Evolutionary conservation across 2,329 filamentous ascomycete genomes (phyloP).

Genomic region (Aspergillus transmontanensis): DNA sequence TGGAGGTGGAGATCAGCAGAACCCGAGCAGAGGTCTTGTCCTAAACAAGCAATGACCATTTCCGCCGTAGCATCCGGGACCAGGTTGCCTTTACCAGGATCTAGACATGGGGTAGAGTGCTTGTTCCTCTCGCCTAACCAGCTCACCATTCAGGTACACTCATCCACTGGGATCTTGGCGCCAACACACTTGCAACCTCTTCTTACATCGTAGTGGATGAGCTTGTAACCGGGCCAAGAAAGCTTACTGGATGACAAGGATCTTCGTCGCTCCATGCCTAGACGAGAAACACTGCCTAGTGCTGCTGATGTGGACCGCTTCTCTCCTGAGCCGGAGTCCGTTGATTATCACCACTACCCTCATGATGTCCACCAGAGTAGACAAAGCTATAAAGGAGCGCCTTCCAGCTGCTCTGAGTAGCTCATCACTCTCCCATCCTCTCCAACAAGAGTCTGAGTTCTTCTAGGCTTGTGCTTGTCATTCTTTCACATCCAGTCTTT

Average conservation of each 20-base stretch:
- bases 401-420: constrained; percentile 13
- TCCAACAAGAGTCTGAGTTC: constrained; percentile 14
- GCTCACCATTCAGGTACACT: neutral
- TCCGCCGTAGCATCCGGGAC: constrained; percentile 11
- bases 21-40: constrained; percentile 11
- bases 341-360: neutral
- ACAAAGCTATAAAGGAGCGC: constrained; percentile 29
- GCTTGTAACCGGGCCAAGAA: constrained; percentile 4
- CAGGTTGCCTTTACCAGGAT: neutral
- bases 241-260: constrained; percentile 7
- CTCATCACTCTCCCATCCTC: constrained; percentile 18
- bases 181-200: neutral
- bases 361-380: neutral
- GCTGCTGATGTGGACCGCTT: constrained; percentile 2
- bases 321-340: constrained; percentile 13
- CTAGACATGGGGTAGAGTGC: constrained; percentile 1
- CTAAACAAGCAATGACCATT: constrained; percentile 18
- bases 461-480: constrained; percentile 2
- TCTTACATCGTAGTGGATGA: neutral
- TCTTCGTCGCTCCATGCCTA: constrained; percentile 15
- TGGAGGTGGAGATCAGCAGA: neutral
- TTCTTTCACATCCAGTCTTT: constrained; percentile 16
- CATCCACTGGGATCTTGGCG: constrained; percentile 1
- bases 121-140: neutral
- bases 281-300: constrained; percentile 25